Percentiles rank a stretch among this genome's conserved stretches.
phyloP scores from a whole-genome alignment of 805 yeast species.

The Candida lessepsii region DNA sequence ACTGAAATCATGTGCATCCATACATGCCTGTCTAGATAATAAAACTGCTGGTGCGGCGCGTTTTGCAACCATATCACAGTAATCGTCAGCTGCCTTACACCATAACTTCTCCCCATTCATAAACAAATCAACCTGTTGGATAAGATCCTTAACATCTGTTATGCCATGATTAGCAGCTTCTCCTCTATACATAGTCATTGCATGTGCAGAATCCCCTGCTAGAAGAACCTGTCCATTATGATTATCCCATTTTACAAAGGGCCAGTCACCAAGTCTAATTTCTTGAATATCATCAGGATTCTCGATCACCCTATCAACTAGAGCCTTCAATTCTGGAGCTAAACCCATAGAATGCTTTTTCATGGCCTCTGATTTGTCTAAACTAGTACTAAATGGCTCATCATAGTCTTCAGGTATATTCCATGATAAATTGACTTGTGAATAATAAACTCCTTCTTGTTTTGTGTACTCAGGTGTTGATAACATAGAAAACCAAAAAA shows the following conservation, averaged over 20 bases:
- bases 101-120: constrained; percentile 12
- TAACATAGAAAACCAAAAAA: constrained; percentile 29
- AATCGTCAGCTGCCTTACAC: constrained; percentile 14
- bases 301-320: constrained; percentile 17
- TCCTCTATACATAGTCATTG: constrained; percentile 23
- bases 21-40: constrained; percentile 24
- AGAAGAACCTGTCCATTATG: constrained; percentile 12
- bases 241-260: constrained; percentile 17
- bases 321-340: constrained; percentile 13
- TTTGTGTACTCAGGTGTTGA: constrained; percentile 18
- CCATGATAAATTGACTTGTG: constrained; percentile 22
- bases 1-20: constrained; percentile 25
- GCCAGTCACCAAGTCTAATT: constrained; percentile 19
- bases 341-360: constrained; percentile 16
- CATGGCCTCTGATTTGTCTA: constrained; percentile 19
- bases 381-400: constrained; percentile 17
- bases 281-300: constrained; percentile 15
- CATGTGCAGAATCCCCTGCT: constrained; percentile 22
- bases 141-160: constrained; percentile 16
- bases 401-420: constrained; percentile 8
- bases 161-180: constrained; percentile 22
- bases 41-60: constrained; percentile 20
- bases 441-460: constrained; percentile 14
- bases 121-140: constrained; percentile 14
- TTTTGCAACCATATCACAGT: constrained; percentile 13